A percentile compares a stretch with the other conserved stretches of the same genome.
phyloP scores from a whole-genome alignment of 1,139 yeast species.

The Ashbya aceris region DNA sequence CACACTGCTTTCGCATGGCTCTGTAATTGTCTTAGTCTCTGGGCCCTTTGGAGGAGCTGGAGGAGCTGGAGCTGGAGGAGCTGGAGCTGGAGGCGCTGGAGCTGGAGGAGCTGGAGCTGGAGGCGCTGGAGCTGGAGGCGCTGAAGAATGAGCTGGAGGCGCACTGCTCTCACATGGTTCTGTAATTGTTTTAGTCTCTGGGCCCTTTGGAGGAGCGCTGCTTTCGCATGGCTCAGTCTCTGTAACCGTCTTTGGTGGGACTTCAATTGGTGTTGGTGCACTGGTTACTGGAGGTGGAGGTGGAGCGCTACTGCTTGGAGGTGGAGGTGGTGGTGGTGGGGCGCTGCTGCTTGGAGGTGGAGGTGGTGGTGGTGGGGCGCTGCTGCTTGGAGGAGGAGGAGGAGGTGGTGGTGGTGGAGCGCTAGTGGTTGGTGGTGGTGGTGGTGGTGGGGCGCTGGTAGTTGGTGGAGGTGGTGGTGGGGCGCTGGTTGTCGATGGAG shows the following conservation, averaged over 20 bases:
- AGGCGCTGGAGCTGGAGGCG: slow-evolving; percentile 1
- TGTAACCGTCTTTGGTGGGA: not conserved
- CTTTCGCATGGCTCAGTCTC: not conserved
- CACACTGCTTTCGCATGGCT: not conserved
- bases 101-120: not conserved
- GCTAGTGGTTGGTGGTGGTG: not conserved
- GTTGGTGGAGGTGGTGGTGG: not conserved
- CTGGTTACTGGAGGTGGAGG: not conserved
- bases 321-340: not conserved
- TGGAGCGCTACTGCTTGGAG: not conserved
- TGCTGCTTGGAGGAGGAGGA: not conserved
- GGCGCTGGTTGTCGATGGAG: not conserved
- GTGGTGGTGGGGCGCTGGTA: not conserved
- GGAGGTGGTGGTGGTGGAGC: not conserved
- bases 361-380: not conserved
- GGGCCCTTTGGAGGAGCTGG: not conserved
- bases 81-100: not conserved
- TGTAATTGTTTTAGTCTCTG: not conserved
- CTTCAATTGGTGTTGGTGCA: not conserved
- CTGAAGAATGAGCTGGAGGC: not conserved
- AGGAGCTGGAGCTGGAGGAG: slow-evolving; percentile 1
- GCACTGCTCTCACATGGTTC: not conserved
- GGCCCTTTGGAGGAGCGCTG: not conserved
- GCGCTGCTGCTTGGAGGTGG: not conserved
- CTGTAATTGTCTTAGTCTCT: not conserved